Conservation (phyloP, 176 grass and related monocot species). For the Oryza longistaminata region DNA sequence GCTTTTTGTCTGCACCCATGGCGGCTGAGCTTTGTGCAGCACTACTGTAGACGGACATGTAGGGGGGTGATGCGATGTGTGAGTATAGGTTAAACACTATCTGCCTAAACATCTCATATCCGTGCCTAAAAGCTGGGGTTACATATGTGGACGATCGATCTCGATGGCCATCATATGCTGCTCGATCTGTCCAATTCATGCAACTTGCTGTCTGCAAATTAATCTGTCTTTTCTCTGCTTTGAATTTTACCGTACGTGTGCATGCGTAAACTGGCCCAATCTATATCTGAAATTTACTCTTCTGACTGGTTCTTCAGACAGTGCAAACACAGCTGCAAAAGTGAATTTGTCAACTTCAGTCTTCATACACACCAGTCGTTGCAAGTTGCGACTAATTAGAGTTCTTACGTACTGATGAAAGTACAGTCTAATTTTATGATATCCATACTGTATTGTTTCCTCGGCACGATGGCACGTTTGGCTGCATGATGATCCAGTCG, state of each 20-base stretch:
- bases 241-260: neutral
- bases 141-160: neutral
- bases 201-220: neutral
- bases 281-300: neutral
- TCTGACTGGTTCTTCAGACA: neutral
- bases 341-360: neutral
- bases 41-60: neutral
- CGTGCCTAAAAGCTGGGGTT: slow-evolving; percentile 12
- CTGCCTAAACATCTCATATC: slow-evolving; percentile 27
- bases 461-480: neutral
- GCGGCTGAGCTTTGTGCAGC: neutral
- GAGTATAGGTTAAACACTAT: slow-evolving; percentile 25
- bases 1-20: neutral
- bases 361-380: neutral
- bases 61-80: neutral
- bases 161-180: neutral
- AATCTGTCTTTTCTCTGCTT: neutral
- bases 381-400: neutral
- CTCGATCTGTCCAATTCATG: slow-evolving; percentile 2
- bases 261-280: neutral
- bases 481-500: neutral
- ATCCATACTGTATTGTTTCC: slow-evolving; percentile 14
- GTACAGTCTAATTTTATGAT: neutral
- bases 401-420: neutral
- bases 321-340: neutral